Evolutionary conservation across 202 grass and related monocot genomes (phyloP).

Genomic region (Hordeum pubiflorum): DNA sequence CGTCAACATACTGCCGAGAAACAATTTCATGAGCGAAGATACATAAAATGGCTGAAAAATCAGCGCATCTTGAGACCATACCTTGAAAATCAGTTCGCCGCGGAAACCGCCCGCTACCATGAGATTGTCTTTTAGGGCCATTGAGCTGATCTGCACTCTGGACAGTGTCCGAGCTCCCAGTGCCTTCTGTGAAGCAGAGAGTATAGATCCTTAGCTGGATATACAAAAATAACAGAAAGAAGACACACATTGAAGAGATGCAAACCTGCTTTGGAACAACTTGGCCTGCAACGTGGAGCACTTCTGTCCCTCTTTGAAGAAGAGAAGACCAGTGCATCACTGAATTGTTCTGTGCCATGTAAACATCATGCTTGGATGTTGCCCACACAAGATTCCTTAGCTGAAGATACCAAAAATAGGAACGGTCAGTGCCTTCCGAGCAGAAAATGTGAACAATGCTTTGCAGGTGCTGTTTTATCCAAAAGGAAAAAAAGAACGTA

Average conservation of each 20-base stretch:
- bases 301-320: slow-evolving; percentile 43
- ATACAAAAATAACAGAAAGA: neutral
- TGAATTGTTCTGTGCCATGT: slow-evolving; percentile 54
- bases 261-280: slow-evolving; percentile 51
- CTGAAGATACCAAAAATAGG: slow-evolving; percentile 36
- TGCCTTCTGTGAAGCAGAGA: slow-evolving; percentile 21
- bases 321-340: slow-evolving; percentile 79
- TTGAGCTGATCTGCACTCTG: slow-evolving; percentile 62
- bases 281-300: slow-evolving; percentile 44
- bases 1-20: slow-evolving; percentile 38
- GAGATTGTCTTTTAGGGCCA: slow-evolving; percentile 50
- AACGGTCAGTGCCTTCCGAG: slow-evolving; percentile 5
- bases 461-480: neutral
- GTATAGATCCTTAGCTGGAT: neutral
- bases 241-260: neutral
- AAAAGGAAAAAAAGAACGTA: no score
- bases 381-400: slow-evolving; percentile 82
- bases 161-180: slow-evolving; percentile 33
- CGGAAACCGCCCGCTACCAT: slow-evolving; percentile 66
- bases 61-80: neutral
- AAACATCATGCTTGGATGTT: slow-evolving; percentile 86
- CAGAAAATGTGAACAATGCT: neutral
- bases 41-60: neutral
- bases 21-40: neutral
- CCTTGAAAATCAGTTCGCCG: slow-evolving; percentile 77